Evolutionary conservation across 192 early-diverging fungal genomes (phyloP).

Genomic region (Backusella parvicylindrica): DNA sequence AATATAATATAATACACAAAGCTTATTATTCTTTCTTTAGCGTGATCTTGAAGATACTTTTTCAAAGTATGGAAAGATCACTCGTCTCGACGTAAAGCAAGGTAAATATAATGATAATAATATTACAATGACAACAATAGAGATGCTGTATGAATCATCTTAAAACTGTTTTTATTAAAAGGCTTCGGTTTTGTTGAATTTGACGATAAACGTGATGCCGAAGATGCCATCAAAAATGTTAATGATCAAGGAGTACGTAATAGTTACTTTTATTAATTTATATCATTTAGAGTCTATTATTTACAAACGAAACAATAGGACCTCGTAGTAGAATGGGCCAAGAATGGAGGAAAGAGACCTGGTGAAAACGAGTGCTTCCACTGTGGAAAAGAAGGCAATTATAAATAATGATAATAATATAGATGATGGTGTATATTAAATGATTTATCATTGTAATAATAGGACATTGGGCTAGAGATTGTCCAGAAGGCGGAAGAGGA

Average conservation of each 20-base stretch:
- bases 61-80: constrained; percentile 53
- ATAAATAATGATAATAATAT: neutral
- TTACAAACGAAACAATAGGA: constrained; percentile 1
- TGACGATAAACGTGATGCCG: constrained; percentile 43
- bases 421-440: neutral
- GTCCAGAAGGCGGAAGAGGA: constrained; percentile 26
- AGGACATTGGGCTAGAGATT: constrained; percentile 53
- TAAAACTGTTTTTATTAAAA: neutral
- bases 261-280: constrained; percentile 5
- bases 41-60: constrained; percentile 51
- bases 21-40: constrained; percentile 18
- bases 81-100: constrained; percentile 54
- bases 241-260: constrained; percentile 39
- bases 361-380: constrained; percentile 50
- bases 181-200: constrained; percentile 55
- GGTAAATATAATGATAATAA: constrained; percentile 35
- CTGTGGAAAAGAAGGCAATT: constrained; percentile 21
- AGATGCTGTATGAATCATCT: neutral
- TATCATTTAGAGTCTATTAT: neutral
- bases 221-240: constrained; percentile 43
- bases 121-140: neutral
- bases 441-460: neutral
- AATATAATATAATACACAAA: neutral
- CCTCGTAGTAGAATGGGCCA: constrained; percentile 55
- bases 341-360: constrained; percentile 50